A percentile compares a stretch with the other conserved stretches of the same genome.
Conservation (phyloP, 2,329 filamentous ascomycete genomes). For the Penicillium griseofulvum region DNA sequence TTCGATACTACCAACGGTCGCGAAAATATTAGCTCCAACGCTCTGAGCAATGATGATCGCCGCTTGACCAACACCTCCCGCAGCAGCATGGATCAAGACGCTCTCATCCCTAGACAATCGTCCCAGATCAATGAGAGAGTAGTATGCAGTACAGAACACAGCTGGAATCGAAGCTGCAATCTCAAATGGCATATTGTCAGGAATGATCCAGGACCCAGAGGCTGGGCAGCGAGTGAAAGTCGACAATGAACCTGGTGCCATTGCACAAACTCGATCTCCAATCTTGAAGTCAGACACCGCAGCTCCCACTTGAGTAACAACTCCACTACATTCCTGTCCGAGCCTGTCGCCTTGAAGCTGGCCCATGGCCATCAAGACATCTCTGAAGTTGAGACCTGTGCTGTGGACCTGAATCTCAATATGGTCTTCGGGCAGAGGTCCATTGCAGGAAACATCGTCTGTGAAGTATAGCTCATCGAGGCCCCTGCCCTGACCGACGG, state of each 20-base stretch:
- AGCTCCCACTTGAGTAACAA: slow-evolving; percentile 31
- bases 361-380: slow-evolving; percentile 45
- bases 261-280: slow-evolving; percentile 46
- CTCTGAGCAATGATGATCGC: slow-evolving; percentile 25
- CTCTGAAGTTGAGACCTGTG: slow-evolving; percentile 34
- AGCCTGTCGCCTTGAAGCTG: slow-evolving; percentile 29
- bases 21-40: slow-evolving; percentile 24
- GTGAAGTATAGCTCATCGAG: slow-evolving; percentile 29
- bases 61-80: slow-evolving; percentile 27
- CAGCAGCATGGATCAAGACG: slow-evolving; percentile 27
- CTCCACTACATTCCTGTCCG: slow-evolving; percentile 43
- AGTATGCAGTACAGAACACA: slow-evolving; percentile 27
- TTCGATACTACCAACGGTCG: slow-evolving; percentile 21
- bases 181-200: slow-evolving; percentile 24
- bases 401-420: slow-evolving; percentile 24
- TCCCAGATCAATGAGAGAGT: slow-evolving; percentile 27
- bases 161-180: slow-evolving; percentile 30
- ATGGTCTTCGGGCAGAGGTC: slow-evolving; percentile 15
- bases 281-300: slow-evolving; percentile 29
- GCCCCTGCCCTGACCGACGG: slow-evolving; percentile 15
- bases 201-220: slow-evolving; percentile 33
- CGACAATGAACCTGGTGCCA: slow-evolving; percentile 28
- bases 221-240: slow-evolving; percentile 34
- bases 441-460: slow-evolving; percentile 16
- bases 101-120: slow-evolving; percentile 20